Conservation (phyloP, 2,329 filamentous ascomycete species). For the Fusarium brevicatenulatum region DNA sequence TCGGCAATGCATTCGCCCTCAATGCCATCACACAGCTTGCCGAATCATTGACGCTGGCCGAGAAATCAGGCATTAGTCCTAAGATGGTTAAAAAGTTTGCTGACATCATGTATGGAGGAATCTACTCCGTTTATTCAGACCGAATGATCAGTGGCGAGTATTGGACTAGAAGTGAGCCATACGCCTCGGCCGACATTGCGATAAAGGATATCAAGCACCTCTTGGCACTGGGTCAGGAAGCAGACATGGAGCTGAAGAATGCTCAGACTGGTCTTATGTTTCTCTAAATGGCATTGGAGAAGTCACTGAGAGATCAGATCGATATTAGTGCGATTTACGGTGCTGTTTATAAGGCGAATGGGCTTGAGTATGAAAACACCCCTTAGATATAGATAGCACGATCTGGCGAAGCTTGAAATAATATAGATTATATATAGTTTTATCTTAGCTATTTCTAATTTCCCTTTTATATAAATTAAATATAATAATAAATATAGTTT, state of each 20-base stretch:
- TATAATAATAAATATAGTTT: too few species aligned
- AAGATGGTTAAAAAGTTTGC: background rate
- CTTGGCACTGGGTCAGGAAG: background rate
- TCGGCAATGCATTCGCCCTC: background rate
- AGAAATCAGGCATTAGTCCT: background rate
- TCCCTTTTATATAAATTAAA: too few species aligned
- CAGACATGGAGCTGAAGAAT: background rate
- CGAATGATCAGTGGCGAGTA: background rate
- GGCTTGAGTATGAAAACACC: too few species aligned
- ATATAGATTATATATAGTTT: too few species aligned
- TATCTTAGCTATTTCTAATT: too few species aligned
- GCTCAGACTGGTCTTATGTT: background rate
- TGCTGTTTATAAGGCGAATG: background rate
- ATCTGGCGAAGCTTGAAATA: too few species aligned
- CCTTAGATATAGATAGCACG: too few species aligned
- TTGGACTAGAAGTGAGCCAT: background rate
- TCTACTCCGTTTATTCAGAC: background rate
- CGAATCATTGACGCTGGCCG: accelerated
- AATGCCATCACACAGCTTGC: background rate
- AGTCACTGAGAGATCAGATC: accelerated
- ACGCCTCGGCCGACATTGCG: background rate
- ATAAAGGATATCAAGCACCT: background rate
- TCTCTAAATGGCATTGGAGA: background rate
- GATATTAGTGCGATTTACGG: background rate
- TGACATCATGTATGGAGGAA: accelerated